A percentile compares a stretch with the other conserved stretches of the same genome.
phyloP scores from a whole-genome alignment of 1,284 basidiomycete species.

The Somion occarium region DNA sequence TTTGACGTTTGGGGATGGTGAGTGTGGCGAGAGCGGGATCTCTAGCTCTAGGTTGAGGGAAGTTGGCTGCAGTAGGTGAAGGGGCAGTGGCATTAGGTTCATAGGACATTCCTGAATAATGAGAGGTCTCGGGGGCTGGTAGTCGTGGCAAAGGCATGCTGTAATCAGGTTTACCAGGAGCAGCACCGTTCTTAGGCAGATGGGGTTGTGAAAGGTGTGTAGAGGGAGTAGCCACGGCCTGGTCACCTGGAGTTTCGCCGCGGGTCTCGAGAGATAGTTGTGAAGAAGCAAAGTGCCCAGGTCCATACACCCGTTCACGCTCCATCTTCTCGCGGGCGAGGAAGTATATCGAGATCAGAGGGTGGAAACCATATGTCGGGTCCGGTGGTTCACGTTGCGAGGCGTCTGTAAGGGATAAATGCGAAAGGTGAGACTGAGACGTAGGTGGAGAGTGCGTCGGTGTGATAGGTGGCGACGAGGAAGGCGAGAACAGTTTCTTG shows the following conservation, averaged over 20 bases:
- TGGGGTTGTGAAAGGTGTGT: constrained; percentile 26
- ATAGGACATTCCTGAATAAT: constrained; percentile 76
- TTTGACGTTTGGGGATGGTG: constrained; percentile 19
- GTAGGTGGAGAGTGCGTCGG: constrained; percentile 46
- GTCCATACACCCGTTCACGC: constrained; percentile 88
- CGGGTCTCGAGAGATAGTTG: constrained; percentile 51
- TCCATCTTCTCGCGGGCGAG: constrained; percentile 95
- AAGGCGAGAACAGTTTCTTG: constrained; percentile 79
- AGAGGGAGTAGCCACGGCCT: constrained; percentile 20
- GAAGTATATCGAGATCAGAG: constrained; percentile 94
- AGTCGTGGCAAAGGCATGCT: constrained; percentile 78
- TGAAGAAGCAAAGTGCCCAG: constrained; percentile 91
- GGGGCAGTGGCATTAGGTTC: constrained; percentile 48
- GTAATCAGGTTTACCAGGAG: constrained; percentile 58
- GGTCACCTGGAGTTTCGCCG: constrained; percentile 16
- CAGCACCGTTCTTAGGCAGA: constrained; percentile 21
- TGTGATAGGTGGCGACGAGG: constrained; percentile 52
- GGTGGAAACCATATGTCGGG: constrained; percentile 92
- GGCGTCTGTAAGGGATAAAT: constrained; percentile 40
- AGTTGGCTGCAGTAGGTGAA: constrained; percentile 49
- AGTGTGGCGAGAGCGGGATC: constrained; percentile 37
- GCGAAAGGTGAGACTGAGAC: constrained; percentile 48
- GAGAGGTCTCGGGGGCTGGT: constrained; percentile 75
- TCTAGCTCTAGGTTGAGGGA: constrained; percentile 59
- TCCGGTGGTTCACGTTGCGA: constrained; percentile 54